Evolutionary conservation across 2,329 filamentous ascomycete species (phyloP).

Genomic region (Akanthomyces uredinophilus): DNA sequence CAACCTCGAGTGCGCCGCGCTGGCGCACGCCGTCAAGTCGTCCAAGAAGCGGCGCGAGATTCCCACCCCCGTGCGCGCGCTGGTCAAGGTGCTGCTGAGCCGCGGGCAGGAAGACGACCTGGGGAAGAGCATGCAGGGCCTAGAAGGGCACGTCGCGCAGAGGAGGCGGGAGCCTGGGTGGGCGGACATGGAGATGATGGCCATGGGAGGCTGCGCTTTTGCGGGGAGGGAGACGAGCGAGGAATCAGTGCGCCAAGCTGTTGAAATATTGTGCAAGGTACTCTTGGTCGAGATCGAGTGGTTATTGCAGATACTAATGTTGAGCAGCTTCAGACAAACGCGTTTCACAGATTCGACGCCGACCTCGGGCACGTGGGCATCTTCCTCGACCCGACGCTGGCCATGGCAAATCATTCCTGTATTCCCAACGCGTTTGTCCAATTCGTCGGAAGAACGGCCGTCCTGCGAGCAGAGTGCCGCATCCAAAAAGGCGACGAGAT

Average conservation of each 20-base stretch:
- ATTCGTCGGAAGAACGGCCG: conserved; percentile 47
- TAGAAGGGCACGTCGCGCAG: conserved; percentile 43
- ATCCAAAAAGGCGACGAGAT: conserved; percentile 53
- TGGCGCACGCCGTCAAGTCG: conserved; percentile 25
- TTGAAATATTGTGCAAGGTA: conserved; percentile 51
- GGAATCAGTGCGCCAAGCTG: conserved; percentile 34
- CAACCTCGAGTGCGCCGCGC: conserved; percentile 49
- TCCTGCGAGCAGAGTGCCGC: conserved; percentile 43
- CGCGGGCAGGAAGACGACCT: conserved; percentile 24
- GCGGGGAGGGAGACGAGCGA: conserved; percentile 33
- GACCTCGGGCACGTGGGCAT: conserved; percentile 50
- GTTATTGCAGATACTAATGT: background rate
- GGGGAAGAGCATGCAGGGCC: conserved; percentile 28
- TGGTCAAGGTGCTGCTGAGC: conserved; percentile 46
- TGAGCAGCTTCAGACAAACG: conserved; percentile 54
- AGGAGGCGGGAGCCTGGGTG: conserved; percentile 35
- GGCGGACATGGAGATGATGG: conserved; percentile 46
- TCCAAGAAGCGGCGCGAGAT: conserved; percentile 27
- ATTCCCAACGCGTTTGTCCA: conserved; percentile 54
- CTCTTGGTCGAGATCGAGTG: background rate
- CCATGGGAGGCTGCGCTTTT: conserved; percentile 38
- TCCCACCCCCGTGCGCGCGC: conserved; percentile 51
- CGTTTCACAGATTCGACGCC: conserved; percentile 51
- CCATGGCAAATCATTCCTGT: conserved; percentile 61
- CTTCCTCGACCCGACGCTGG: conserved; percentile 50